These are phyloP conservation scores for Ceratobasidium sp. DNA, from an alignment of 1,284 basidiomycete species.

Conservation along the genomic window DNA sequence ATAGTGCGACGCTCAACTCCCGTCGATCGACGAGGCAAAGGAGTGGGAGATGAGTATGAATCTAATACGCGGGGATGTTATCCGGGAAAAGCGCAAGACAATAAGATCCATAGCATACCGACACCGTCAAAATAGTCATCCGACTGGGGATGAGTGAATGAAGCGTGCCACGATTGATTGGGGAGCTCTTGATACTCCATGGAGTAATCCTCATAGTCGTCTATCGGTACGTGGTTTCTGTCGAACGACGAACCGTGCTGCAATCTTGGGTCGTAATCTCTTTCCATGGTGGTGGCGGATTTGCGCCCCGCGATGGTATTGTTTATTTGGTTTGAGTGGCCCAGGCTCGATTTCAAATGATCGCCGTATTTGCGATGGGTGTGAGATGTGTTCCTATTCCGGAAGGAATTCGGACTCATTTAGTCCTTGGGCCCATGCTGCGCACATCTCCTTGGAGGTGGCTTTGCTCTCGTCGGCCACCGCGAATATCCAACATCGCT, in stretches of 20 bases:
- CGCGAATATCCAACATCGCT: neutral
- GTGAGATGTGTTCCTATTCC: too few species aligned
- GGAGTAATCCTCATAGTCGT: neutral
- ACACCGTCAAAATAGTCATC: slow-evolving; percentile 13
- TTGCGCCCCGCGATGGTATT: neutral
- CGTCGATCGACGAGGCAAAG: slow-evolving; percentile 11
- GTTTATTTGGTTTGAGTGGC: slow-evolving; percentile 6
- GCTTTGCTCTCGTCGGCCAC: slow-evolving; percentile 30
- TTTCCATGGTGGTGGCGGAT: slow-evolving; percentile 22
- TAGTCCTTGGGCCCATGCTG: slow-evolving; percentile 28
- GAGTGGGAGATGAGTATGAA: slow-evolving; percentile 22
- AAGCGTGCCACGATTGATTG: neutral
- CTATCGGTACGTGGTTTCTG: neutral
- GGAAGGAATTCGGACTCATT: too few species aligned
- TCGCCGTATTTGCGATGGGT: too few species aligned
- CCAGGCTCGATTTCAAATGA: slow-evolving; percentile 22
- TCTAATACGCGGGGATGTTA: neutral
- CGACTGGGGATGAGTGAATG: slow-evolving; percentile 4
- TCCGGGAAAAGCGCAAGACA: neutral
- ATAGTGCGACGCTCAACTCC: neutral
- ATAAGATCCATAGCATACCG: neutral
- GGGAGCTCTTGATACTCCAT: neutral
- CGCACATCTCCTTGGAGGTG: slow-evolving; percentile 28
- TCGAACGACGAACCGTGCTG: neutral
- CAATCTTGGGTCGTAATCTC: slow-evolving; percentile 1